A percentile compares a stretch with the other conserved stretches of the same genome.
phyloP scores from a whole-genome alignment of 192 early-diverging fungal species.

The Lunasporangiospora selenospora region DNA sequence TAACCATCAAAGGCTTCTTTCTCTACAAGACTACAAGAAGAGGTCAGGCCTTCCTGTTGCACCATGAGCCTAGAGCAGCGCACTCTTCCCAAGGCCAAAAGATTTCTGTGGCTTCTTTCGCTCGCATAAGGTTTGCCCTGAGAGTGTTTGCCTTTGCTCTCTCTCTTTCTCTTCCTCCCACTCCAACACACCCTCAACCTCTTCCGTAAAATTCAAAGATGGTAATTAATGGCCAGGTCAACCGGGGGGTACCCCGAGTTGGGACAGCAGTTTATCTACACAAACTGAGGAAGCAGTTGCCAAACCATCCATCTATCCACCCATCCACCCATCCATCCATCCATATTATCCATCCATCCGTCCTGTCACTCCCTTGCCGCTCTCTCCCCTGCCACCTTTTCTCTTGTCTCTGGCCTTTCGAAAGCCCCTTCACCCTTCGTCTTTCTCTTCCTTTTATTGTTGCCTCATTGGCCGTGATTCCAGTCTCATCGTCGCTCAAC shows the following conservation, averaged over 20 bases:
- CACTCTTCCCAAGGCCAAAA: too few species aligned
- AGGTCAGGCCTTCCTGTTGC: too few species aligned
- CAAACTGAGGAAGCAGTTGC: slow-evolving; percentile 36
- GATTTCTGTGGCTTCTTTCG: background rate
- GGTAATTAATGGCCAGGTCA: slow-evolving; percentile 27
- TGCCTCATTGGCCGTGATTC: too few species aligned
- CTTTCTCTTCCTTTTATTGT: too few species aligned
- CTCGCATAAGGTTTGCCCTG: slow-evolving; percentile 1
- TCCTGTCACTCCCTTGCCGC: background rate
- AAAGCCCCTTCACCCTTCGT: background rate
- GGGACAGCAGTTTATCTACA: slow-evolving; percentile 40
- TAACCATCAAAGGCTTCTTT: too few species aligned
- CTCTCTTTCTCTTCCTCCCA: background rate
- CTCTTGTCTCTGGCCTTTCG: background rate
- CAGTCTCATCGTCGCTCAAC: too few species aligned
- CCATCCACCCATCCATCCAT: slow-evolving; percentile 1
- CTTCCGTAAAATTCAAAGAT: too few species aligned
- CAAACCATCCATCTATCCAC: slow-evolving; percentile 10
- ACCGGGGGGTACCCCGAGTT: slow-evolving; percentile 11
- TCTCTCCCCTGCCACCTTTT: background rate
- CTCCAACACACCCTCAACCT: slow-evolving; percentile 14
- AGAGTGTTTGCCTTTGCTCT: background rate
- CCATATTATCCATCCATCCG: slow-evolving; percentile 4
- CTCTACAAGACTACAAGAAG: too few species aligned
- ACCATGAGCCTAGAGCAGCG: too few species aligned